phyloP scores from a whole-genome alignment of 441 rosid genomes.

The Gossypium gossypioides region DNA sequence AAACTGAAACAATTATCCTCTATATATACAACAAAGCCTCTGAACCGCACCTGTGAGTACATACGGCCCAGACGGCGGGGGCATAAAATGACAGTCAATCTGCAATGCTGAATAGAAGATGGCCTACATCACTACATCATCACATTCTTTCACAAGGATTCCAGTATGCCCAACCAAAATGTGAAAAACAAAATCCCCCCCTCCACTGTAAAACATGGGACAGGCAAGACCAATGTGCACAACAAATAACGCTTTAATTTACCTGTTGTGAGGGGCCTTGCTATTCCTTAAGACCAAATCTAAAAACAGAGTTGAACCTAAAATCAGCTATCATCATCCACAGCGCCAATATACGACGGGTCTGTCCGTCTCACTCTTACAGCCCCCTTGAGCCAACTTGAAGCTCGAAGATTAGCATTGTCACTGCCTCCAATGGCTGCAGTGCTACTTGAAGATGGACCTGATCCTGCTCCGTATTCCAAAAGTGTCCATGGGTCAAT shows the following conservation, averaged over 20 bases:
- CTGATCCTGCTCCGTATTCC: conserved; percentile 85
- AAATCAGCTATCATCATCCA: conserved; percentile 88
- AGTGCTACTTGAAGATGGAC: conserved; percentile 46
- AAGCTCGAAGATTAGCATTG: conserved; percentile 68
- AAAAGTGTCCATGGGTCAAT: conserved; percentile 91
- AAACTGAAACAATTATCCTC: conserved; percentile 39
- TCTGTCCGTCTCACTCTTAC: conserved; percentile 81
- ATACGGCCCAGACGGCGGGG: conserved; percentile 23
- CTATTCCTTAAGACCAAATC: conserved; percentile 17
- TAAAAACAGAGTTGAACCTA: conserved; percentile 25
- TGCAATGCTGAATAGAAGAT: conserved; percentile 12
- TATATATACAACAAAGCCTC: conserved; percentile 49
- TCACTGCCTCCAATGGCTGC: conserved; percentile 47
- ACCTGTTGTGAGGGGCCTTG: conserved; percentile 24
- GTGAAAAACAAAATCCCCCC: conserved; percentile 19
- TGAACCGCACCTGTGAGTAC: conserved; percentile 22
- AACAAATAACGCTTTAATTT: conserved; percentile 10
- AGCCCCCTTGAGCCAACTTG: conserved; percentile 87
- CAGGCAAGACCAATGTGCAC: conserved; percentile 16
- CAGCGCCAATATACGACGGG: conserved; percentile 73
- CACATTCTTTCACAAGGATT: conserved; percentile 13
- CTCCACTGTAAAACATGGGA: conserved; percentile 19
- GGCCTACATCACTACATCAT: conserved; percentile 16
- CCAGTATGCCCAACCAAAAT: conserved; percentile 4
- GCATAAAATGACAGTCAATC: conserved; percentile 31